These are phyloP conservation scores for Solanum chacoense DNA, from an alignment of 305 asterid species.

Conservation along the genomic window DNA sequence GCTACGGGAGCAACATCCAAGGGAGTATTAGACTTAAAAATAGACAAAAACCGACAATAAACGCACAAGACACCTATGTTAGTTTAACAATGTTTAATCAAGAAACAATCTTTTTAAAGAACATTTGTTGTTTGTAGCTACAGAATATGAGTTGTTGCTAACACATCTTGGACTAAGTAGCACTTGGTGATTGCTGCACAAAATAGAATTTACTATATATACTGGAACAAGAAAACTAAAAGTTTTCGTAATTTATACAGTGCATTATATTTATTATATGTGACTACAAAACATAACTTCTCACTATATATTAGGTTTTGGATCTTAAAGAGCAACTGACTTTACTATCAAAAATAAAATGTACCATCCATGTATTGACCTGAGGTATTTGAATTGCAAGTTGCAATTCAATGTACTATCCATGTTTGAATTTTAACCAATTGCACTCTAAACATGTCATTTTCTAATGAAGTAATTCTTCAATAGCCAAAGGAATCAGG, in stretches of 20 bases:
- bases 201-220: background rate
- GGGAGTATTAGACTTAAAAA: background rate
- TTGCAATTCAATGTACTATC: no score
- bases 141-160: background rate
- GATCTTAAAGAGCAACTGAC: background rate
- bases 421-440: no score
- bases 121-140: background rate
- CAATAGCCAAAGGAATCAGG: background rate
- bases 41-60: background rate
- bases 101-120: background rate
- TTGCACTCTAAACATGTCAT: background rate
- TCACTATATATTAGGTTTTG: background rate
- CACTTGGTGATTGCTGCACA: background rate
- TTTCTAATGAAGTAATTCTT: background rate
- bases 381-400: no score
- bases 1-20: background rate
- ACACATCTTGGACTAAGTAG: background rate
- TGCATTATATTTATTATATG: background rate
- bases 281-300: background rate
- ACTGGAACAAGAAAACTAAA: background rate
- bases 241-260: background rate
- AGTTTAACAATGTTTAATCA: background rate
- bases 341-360: background rate
- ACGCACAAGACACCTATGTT: background rate
- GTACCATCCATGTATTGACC: no score